phyloP scores from a whole-genome alignment of 306 rosid genomes.

The Pyrus bretschneideri region DNA sequence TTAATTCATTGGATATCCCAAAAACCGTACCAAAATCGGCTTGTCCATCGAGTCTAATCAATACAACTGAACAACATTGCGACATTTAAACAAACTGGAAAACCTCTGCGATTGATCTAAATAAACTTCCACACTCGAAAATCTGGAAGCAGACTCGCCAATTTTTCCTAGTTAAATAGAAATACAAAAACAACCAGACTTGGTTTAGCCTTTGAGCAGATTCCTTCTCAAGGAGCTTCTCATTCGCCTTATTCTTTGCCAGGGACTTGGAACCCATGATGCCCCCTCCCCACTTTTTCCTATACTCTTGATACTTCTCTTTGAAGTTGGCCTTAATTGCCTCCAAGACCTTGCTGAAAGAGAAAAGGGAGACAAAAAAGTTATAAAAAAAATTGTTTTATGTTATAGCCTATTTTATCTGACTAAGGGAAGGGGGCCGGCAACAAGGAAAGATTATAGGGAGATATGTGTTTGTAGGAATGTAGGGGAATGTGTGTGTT shows the following conservation, averaged over 20 bases:
- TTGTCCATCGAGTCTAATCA: background rate
- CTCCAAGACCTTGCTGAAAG: no score
- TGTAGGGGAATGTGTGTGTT: no score
- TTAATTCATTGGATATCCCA: background rate
- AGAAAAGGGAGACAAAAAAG: no score
- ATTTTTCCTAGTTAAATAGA: background rate
- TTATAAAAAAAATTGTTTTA: no score
- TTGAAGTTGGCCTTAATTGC: constrained; percentile 63
- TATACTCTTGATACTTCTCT: constrained; percentile 65
- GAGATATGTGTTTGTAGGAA: no score
- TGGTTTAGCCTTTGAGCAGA: constrained; percentile 63
- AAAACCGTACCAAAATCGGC: background rate
- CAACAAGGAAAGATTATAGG: no score
- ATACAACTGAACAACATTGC: background rate
- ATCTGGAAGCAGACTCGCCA: background rate
- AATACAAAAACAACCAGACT: background rate
- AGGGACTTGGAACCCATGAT: constrained; percentile 83
- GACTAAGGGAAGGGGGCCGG: no score
- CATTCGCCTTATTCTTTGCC: constrained; percentile 68
- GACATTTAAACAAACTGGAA: background rate
- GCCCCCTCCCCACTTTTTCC: constrained; percentile 82
- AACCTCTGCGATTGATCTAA: background rate
- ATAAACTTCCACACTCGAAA: background rate
- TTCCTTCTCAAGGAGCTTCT: constrained; percentile 61
- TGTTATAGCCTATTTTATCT: no score